Evolutionary conservation across 2,329 filamentous ascomycete species (phyloP).

Genomic region (Phoma herbarum): DNA sequence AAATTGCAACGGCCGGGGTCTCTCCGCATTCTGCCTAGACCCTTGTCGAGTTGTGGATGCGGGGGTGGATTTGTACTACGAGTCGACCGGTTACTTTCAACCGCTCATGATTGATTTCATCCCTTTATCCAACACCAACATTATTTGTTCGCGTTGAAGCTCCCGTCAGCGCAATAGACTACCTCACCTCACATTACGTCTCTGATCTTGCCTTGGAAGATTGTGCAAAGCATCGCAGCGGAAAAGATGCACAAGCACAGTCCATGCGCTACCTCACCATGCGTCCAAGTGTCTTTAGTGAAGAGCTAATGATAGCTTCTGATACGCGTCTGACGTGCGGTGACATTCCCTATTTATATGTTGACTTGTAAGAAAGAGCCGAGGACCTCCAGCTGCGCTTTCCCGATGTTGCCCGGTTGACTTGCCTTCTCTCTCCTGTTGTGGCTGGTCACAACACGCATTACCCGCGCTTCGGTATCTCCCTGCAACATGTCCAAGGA

Average conservation of each 20-base stretch:
- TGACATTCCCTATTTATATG: slow-evolving; percentile 6
- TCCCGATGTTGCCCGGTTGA: background rate
- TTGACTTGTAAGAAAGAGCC: background rate
- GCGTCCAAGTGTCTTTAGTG: background rate
- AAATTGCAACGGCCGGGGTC: slow-evolving; percentile 14
- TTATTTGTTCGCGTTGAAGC: background rate
- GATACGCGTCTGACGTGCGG: background rate
- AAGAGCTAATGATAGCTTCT: background rate
- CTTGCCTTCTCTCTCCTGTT: background rate
- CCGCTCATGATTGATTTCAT: background rate
- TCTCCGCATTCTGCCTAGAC: slow-evolving; percentile 17
- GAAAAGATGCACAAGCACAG: background rate
- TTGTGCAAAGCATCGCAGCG: background rate
- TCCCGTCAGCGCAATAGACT: background rate
- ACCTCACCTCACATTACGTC: background rate
- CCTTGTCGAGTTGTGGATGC: slow-evolving; percentile 8
- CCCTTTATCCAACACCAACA: background rate
- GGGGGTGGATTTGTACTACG: slow-evolving; percentile 10
- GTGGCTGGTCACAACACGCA: background rate
- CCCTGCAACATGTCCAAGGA: background rate
- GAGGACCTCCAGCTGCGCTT: background rate
- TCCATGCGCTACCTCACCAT: background rate
- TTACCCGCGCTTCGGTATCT: background rate
- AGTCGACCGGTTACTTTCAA: slow-evolving; percentile 5
- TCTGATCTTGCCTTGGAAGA: background rate